phyloP scores from a whole-genome alignment of 345 rosid genomes.

The Pistacia atlantica region DNA sequence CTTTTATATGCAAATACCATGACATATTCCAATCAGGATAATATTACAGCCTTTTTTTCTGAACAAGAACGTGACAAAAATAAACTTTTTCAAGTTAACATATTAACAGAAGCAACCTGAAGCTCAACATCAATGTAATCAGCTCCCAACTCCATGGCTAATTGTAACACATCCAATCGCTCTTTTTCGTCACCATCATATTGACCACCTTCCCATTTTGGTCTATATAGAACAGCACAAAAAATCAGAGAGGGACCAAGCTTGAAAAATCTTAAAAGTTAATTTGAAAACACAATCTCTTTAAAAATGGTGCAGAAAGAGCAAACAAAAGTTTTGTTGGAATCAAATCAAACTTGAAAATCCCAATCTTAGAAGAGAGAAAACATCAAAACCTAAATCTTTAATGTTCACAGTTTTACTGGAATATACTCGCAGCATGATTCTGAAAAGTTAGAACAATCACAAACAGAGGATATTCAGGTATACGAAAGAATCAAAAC shows the following conservation, averaged over 20 bases:
- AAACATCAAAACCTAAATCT: slow-evolving; percentile 2
- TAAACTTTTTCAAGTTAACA: slow-evolving; percentile 6
- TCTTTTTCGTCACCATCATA: slow-evolving; percentile 82
- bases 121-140: slow-evolving; percentile 94
- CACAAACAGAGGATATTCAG: neutral
- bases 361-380: neutral
- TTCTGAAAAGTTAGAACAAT: neutral
- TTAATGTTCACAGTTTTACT: neutral
- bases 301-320: neutral
- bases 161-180: slow-evolving; percentile 60
- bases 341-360: neutral
- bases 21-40: slow-evolving; percentile 7
- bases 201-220: slow-evolving; percentile 94
- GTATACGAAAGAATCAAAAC: neutral
- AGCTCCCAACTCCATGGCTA: slow-evolving; percentile 95
- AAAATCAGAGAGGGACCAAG: slow-evolving; percentile 17
- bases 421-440: neutral
- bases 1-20: neutral
- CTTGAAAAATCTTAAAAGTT: slow-evolving; percentile 4
- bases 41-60: neutral
- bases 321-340: neutral
- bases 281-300: neutral
- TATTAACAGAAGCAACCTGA: slow-evolving; percentile 53
- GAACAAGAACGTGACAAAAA: neutral
- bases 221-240: slow-evolving; percentile 45